Base-by-base conservation (phyloP, 192 early-diverging fungal genomes). In the Gigaspora rosea region DNA sequence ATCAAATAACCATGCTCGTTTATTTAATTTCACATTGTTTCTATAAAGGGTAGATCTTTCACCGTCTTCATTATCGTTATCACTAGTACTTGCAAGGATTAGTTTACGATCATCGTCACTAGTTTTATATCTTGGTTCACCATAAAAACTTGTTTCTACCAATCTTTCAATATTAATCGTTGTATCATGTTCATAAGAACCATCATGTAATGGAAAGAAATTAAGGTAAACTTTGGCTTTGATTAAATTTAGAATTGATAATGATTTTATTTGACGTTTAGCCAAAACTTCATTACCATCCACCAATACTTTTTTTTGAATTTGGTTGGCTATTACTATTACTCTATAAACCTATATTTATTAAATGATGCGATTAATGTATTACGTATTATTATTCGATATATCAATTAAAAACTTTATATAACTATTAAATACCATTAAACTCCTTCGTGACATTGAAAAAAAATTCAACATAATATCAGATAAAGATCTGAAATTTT, bases 141-240 rank as follows among this genome's bases (percentile, higher is more conserved):
- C 41, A 7, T 41, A 41, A 41, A 57, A 35, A 63, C 33, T 63
- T 13, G 73, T 27, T 58, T 78, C 76, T 78, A 72, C 47, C 64
- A 54, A 11, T 58, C 32, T 11, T 33, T 77, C 80, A 81, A 46
- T 15, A 69, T 41, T 0, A 7, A 41, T 7, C 7, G 41, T 41
- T 41, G 3, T 41, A 7, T 66, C 16, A 41, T 61, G 71, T 15
- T 82, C 82, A 59, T 77, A 70, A 8, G 86, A 85, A 13, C 90
- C 90, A 64, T 90, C 89, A 65, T 91, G 90, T 8, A 90, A 56
- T 16, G 90, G 81, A 72, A 80, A 91, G 69, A 84, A 79, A 48
- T 83, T 81, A 0, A 77, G 77, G 73, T 81, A 87, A 2, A 81
- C 81, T 12, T 80, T 63, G 51, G 84, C 81, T 11, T 85, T 74